These are phyloP conservation scores for Seminavis robusta DNA, from an alignment of 108 stramenopile genomes.

Conservation along the genomic window DNA sequence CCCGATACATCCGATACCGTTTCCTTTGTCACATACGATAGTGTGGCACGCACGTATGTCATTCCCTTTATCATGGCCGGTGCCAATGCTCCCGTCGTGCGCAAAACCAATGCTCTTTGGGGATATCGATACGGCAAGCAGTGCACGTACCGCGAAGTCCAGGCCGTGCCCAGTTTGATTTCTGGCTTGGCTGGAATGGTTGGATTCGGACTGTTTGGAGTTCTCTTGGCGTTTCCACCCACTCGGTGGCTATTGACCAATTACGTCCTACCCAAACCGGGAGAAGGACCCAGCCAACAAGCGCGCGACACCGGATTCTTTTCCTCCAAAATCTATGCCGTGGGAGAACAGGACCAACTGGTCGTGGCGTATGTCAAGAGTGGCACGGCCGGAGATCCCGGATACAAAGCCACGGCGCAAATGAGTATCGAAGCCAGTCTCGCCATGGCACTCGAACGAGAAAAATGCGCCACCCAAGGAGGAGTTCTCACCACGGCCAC, in stretches of 20 bases:
- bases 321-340: background rate
- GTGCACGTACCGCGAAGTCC: too few species aligned
- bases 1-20: too few species aligned
- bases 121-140: too few species aligned
- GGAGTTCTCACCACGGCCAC: background rate
- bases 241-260: background rate
- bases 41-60: too few species aligned
- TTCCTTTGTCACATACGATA: too few species aligned
- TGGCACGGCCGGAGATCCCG: background rate
- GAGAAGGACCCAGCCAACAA: background rate
- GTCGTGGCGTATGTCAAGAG: background rate
- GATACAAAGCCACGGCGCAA: background rate
- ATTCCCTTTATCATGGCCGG: too few species aligned
- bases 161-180: too few species aligned
- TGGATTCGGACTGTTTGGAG: background rate
- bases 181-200: too few species aligned
- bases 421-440: background rate
- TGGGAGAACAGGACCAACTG: background rate
- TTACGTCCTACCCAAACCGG: background rate
- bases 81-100: too few species aligned
- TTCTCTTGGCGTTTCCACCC: background rate
- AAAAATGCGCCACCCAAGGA: background rate
- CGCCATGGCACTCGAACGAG: background rate
- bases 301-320: background rate
- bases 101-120: too few species aligned